Conservation (phyloP, 768 basidiomycete species). For the Pleurotus cornucopiae region DNA sequence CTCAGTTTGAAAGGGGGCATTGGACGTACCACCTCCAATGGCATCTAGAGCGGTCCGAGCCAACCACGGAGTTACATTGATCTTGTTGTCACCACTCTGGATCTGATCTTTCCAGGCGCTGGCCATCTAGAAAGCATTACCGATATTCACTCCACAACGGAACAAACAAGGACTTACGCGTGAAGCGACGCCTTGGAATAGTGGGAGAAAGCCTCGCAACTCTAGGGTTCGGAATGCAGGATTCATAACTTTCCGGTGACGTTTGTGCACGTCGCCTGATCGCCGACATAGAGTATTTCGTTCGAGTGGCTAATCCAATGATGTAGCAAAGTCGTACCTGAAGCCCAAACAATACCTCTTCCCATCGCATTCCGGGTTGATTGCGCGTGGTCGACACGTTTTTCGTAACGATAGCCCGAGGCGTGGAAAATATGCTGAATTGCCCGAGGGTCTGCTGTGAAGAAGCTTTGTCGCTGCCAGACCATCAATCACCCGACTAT, state of each 20-base stretch:
- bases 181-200: conserved; percentile 24
- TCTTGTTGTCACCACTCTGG: conserved; percentile 10
- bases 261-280: conserved; percentile 19
- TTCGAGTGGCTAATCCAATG: too few species aligned
- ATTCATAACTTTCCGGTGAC: conserved; percentile 25
- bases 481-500: not conserved
- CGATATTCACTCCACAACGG: not conserved
- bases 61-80: conserved; percentile 24
- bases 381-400: conserved; percentile 15
- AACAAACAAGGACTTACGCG: conserved; percentile 10
- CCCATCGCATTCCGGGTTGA: conserved; percentile 18
- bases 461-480: conserved; percentile 22
- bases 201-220: conserved; percentile 17
- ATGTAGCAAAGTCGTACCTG: conserved; percentile 14
- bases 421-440: conserved; percentile 27
- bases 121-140: conserved; percentile 12
- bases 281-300: too few species aligned
- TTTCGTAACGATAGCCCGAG: conserved; percentile 24
- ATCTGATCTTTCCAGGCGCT: conserved; percentile 24
- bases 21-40: conserved; percentile 29
- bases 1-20: too few species aligned
- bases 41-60: conserved; percentile 31
- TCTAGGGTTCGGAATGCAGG: conserved; percentile 18
- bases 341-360: conserved; percentile 22
- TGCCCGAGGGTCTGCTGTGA: conserved; percentile 28